These are phyloP conservation scores for Platanus orientalis DNA, from an alignment of 164 flowering plant genomes.

Conservation along the genomic window DNA sequence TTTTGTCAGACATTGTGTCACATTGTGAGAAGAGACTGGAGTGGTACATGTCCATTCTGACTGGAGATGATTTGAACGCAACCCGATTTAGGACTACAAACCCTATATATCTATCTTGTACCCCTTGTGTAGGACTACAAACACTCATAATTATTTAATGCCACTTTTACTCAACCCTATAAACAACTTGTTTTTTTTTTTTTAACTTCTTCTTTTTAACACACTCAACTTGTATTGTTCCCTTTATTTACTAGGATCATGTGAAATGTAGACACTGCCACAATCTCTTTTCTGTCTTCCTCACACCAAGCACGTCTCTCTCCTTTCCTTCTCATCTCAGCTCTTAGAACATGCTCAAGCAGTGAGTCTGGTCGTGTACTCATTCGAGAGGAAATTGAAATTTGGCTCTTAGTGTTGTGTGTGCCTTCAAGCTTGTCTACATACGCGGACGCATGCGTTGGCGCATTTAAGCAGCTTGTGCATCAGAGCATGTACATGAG, in stretches of 20 bases:
- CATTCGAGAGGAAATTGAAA: slow-evolving; percentile 2
- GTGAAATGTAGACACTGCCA: slow-evolving; percentile 4
- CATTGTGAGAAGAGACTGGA: no score
- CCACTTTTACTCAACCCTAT: slow-evolving; percentile 4
- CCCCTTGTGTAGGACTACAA: slow-evolving; percentile 7
- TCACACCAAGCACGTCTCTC: slow-evolving; percentile 9
- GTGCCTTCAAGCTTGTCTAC: no score
- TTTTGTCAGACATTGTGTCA: no score
- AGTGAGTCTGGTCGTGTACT: no score
- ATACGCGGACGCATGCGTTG: no score
- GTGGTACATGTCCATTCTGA: no score
- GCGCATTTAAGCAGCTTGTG: no score
- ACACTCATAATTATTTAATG: slow-evolving; percentile 8
- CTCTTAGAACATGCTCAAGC: background rate
- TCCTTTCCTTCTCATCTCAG: slow-evolving; percentile 5
- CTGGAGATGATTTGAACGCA: no score
- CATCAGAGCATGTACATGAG: no score
- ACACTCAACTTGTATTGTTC: background rate
- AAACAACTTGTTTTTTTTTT: slow-evolving; percentile 1
- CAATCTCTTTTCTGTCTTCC: slow-evolving; percentile 12
- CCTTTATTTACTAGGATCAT: slow-evolving; percentile 12
- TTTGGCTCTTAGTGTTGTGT: no score
- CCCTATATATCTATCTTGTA: background rate
- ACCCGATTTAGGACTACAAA: no score
- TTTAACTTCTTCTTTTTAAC: no score